Percentiles rank a stretch among this genome's conserved stretches.
These are phyloP conservation scores for Pyrenochaeta sp. DNA, from an alignment of 2,329 filamentous ascomycete genomes.

Conservation along the genomic window DNA sequence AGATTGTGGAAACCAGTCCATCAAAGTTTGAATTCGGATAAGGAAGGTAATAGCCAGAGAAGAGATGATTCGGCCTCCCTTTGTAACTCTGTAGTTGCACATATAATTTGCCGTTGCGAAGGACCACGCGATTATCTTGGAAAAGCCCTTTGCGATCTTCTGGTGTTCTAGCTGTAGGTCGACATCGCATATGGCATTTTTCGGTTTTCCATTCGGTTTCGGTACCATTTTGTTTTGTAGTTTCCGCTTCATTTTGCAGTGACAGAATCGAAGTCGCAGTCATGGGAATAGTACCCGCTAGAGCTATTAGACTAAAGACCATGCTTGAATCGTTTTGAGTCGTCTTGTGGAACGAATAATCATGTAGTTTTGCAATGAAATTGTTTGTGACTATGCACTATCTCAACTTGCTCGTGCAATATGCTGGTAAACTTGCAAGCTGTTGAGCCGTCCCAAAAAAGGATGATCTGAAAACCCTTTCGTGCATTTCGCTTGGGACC, in stretches of 20 bases:
- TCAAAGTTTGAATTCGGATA: constrained; percentile 55
- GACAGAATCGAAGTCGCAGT: constrained; percentile 25
- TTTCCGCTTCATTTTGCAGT: constrained; percentile 28
- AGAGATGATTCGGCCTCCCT: constrained; percentile 46
- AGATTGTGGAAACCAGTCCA: constrained; percentile 58
- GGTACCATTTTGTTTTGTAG: constrained; percentile 17
- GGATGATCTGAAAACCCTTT: not conserved
- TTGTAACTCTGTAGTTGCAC: constrained; percentile 28
- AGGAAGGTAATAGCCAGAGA: constrained; percentile 57
- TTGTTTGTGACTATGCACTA: not conserved
- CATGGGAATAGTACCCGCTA: constrained; percentile 26
- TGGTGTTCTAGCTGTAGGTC: constrained; percentile 21
- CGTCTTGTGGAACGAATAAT: no score
- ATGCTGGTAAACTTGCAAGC: not conserved
- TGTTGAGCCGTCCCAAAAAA: not conserved
- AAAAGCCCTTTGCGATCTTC: constrained; percentile 27
- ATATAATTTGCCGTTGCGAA: constrained; percentile 24
- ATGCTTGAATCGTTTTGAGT: no score
- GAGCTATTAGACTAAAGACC: constrained; percentile 21
- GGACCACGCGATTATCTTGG: constrained; percentile 18
- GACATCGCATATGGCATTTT: constrained; percentile 28
- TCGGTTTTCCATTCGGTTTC: constrained; percentile 28
- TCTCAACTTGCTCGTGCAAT: not conserved
- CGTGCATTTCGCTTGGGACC: constrained; percentile 1
- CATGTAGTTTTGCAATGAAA: constrained; percentile 1